Base-by-base conservation (phyloP, 768 basidiomycete genomes). In the Asterophora lycoperdoides region DNA sequence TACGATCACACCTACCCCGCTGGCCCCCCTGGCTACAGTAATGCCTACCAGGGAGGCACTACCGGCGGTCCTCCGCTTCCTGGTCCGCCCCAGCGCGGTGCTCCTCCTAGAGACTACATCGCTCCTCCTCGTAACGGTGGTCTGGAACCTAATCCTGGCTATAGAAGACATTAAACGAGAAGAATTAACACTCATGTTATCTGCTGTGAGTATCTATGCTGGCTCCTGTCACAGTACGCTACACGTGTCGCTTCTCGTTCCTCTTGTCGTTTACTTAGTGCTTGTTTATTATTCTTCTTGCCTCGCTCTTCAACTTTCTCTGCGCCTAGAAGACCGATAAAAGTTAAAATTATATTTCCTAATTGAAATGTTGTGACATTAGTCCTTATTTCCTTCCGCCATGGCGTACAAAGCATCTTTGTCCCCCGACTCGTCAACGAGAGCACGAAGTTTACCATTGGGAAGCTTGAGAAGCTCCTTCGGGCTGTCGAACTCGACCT, bases 341-440 rank as follows among this genome's bases (percentile, higher is more conserved):
- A 15, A 42, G 45, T 14, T 10, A 35, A 23, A 26, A 23, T 38
- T 46, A 46, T 37, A 45, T 46, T 19, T 32, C 17, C 5, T 19
- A 30, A 46, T 38, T 23, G 13, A 29, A 40, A 20, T 48, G 32
- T 28, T 32, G 28, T 41, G 11, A n/a, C 23, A 20, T 41, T 6
- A 8, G 13, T 45, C 41, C 32, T 14, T 19, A 14, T 20, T 7
- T 17, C 23, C 37, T 49, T 50, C 46, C 41, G 70, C 67, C 76
- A 80, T 78, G 23, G 62, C 68, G 45, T 76, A 73, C 35, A 84
- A 54, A 26, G 57, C 57, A 41, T 76, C 71, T 53, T 64, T 78
- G 54, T 84, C 81, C 10, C 72, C 77, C 32, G 78, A 81, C 54
- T 81, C 77, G 37, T 83, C 76, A 0, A 85, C 80, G 15, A 84